Evolutionary conservation across 2,329 filamentous ascomycete species (phyloP).

Genomic region (Chaetomiaceae sp.): DNA sequence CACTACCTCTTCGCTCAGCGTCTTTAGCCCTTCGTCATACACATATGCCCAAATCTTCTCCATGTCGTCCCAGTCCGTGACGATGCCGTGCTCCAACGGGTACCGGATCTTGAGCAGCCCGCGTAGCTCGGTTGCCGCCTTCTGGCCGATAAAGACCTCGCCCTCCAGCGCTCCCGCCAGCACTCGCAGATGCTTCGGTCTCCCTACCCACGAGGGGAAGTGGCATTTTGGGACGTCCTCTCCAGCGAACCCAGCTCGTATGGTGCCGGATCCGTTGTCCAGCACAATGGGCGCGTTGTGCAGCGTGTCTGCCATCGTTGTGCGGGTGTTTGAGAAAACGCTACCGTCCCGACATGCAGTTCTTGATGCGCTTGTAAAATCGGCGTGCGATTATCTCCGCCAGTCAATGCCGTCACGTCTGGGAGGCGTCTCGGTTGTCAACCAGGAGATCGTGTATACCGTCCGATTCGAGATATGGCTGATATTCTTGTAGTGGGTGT

Average conservation of each 20-base stretch:
- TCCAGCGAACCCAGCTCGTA: conserved; percentile 92
- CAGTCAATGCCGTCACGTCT: not conserved
- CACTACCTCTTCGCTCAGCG: conserved; percentile 94
- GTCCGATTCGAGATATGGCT: not conserved
- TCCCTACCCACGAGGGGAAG: conserved; percentile 95
- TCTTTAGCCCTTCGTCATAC: conserved; percentile 93
- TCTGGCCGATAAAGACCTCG: conserved; percentile 92
- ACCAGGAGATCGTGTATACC: not conserved
- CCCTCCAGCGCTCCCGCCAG: conserved; percentile 95
- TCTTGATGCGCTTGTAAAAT: not conserved
- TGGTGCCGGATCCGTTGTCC: conserved; percentile 97
- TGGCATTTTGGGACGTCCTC: conserved; percentile 94
- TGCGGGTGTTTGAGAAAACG: not conserved
- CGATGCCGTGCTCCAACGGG: conserved; percentile 93
- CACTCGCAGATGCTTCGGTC: conserved; percentile 91
- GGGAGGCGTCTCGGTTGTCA: not conserved
- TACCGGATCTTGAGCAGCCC: conserved; percentile 94
- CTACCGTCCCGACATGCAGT: conserved; percentile 7
- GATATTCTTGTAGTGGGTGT: not conserved
- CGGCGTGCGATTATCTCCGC: not conserved
- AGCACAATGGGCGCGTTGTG: conserved; percentile 98
- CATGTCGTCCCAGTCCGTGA: conserved; percentile 99
- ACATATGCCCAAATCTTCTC: conserved; percentile 99
- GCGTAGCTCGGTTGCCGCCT: conserved; percentile 80
- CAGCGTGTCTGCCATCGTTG: conserved; percentile 56